phyloP scores from a whole-genome alignment of 2,329 filamentous ascomycete genomes.

The Colletotrichum acutatum region DNA sequence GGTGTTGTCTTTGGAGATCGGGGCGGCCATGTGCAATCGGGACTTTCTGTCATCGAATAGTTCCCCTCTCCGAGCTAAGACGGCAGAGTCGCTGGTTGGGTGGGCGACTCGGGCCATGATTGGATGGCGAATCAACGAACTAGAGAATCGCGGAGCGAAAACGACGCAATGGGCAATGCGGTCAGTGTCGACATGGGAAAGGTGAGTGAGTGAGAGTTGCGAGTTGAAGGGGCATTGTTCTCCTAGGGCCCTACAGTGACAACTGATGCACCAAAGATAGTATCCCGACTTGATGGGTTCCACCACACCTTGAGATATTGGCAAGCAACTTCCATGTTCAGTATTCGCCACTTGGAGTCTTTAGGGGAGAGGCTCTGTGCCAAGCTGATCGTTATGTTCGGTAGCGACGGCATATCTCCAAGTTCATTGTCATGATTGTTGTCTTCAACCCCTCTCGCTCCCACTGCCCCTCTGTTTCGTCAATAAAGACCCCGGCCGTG shows the following conservation, averaged over 20 bases:
- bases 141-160: neutral
- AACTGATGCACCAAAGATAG: neutral
- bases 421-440: neutral
- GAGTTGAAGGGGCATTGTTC: slow-evolving; percentile 5
- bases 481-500: slow-evolving; percentile 3
- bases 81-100: slow-evolving; percentile 2
- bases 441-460: neutral
- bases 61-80: slow-evolving; percentile 1
- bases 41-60: neutral
- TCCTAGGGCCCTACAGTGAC: neutral
- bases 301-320: neutral
- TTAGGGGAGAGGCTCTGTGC: neutral
- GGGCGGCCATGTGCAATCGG: slow-evolving; percentile 14
- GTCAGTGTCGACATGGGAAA: slow-evolving; percentile 7
- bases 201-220: neutral
- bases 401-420: neutral
- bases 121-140: slow-evolving; percentile 3
- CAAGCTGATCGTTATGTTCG: slow-evolving; percentile 21
- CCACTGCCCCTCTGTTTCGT: neutral
- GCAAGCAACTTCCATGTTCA: slow-evolving; percentile 1
- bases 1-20: slow-evolving; percentile 11
- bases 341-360: slow-evolving; percentile 1
- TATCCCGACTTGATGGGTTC: neutral
- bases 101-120: neutral
- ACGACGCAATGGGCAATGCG: slow-evolving; percentile 2